Percentiles rank a stretch among this genome's conserved stretches.
Conservation (phyloP, 345 rosid species). For the Gossypium longicalyx region DNA sequence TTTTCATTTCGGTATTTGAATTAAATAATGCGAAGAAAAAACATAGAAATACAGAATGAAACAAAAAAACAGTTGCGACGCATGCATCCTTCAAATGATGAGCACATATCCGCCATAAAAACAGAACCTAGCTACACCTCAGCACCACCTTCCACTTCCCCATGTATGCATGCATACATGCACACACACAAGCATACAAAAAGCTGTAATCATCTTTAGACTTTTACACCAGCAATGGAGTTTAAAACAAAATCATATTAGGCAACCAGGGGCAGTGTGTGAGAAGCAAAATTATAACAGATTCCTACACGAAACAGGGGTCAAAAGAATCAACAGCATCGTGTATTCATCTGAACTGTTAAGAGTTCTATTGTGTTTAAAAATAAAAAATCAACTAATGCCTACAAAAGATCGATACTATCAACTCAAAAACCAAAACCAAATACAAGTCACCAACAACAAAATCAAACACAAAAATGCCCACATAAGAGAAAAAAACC, state of each 20-base stretch:
- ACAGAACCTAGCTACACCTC: not conserved
- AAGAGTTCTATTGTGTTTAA: not conserved
- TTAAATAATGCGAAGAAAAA: not conserved
- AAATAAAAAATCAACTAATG: not conserved
- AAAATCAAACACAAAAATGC: not conserved
- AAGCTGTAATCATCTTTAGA: not conserved
- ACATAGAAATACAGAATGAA: not conserved
- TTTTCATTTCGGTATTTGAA: not conserved
- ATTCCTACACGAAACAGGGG: not conserved
- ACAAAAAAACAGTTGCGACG: not conserved
- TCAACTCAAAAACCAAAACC: not conserved
- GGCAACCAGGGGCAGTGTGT: not conserved
- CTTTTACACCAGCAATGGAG: not conserved
- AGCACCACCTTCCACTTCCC: not conserved
- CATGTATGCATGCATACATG: not conserved
- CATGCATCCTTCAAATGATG: not conserved
- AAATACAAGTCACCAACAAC: not conserved
- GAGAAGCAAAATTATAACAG: not conserved
- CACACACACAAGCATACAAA: not conserved
- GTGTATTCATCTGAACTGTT: not conserved
- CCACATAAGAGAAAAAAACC: not conserved
- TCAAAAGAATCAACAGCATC: not conserved
- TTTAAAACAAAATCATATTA: conserved; percentile 2
- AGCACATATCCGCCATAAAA: not conserved
- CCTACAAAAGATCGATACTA: not conserved